phyloP scores from a whole-genome alignment of 2,329 filamentous ascomycete genomes.

The Talaromyces sp. region DNA sequence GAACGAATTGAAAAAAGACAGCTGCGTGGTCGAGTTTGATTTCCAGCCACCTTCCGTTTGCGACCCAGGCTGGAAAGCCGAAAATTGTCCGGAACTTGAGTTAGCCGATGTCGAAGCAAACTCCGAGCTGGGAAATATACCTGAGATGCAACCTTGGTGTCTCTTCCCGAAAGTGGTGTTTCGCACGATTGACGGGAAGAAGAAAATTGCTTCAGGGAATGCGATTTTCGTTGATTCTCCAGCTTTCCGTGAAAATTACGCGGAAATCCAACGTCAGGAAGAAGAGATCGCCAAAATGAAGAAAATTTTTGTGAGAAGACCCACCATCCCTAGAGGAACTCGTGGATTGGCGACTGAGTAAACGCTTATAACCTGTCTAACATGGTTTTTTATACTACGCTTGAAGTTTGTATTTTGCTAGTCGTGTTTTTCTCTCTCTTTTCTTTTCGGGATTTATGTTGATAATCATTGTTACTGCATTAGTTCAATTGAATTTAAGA shows the following conservation, averaged over 20 bases:
- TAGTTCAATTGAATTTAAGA: no score
- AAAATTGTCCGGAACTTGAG: slow-evolving; percentile 2
- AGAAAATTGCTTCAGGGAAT: slow-evolving; percentile 1
- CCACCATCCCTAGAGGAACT: not conserved
- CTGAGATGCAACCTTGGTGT: not conserved
- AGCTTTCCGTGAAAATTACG: slow-evolving; percentile 4
- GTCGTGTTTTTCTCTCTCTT: no score
- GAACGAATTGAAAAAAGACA: slow-evolving; percentile 5
- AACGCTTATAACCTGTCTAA: no score
- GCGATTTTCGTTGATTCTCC: slow-evolving; percentile 3
- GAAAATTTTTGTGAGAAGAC: slow-evolving; percentile 4
- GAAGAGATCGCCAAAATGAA: slow-evolving; percentile 7
- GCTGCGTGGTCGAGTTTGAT: slow-evolving; percentile 4
- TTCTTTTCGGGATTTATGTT: no score
- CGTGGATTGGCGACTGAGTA: no score
- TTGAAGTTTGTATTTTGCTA: no score
- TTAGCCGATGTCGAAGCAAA: not conserved
- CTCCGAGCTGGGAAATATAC: not conserved
- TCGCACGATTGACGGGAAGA: not conserved
- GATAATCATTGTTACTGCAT: no score
- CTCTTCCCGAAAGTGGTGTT: slow-evolving; percentile 6
- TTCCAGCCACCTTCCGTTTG: not conserved
- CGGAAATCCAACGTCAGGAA: slow-evolving; percentile 1
- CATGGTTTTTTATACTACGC: no score
- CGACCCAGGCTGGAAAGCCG: slow-evolving; percentile 1